These are phyloP conservation scores for Cercospora sp. DNA, from an alignment of 2,329 filamentous ascomycete genomes.

Conservation along the genomic window DNA sequence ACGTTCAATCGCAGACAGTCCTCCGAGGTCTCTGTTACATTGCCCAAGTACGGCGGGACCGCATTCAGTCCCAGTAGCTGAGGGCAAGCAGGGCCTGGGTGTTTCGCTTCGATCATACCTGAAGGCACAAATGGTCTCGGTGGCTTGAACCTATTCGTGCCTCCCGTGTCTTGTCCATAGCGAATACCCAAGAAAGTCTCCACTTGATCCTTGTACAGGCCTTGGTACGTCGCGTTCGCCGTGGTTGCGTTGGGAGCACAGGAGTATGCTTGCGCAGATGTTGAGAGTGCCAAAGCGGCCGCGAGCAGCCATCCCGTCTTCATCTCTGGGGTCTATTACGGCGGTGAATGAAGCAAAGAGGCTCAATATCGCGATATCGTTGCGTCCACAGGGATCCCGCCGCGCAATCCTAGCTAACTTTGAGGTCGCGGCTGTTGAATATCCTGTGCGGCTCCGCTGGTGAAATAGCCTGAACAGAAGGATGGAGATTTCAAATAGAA, in stretches of 20 bases:
- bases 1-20: conserved; percentile 40
- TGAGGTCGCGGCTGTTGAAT: neutral
- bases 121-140: conserved; percentile 31
- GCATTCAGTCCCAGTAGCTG: conserved; percentile 21
- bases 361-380: neutral
- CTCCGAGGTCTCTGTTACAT: conserved; percentile 22
- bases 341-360: neutral
- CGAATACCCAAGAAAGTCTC: conserved; percentile 41
- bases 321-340: conserved; percentile 1
- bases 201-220: conserved; percentile 31
- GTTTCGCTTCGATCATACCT: conserved; percentile 35
- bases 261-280: neutral
- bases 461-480: neutral
- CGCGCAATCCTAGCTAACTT: neutral
- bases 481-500: neutral
- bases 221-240: conserved; percentile 32
- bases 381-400: neutral
- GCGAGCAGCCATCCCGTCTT: neutral
- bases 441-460: neutral
- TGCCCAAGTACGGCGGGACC: conserved; percentile 19
- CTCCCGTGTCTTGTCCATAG: conserved; percentile 38
- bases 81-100: conserved; percentile 37
- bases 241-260: conserved; percentile 11
- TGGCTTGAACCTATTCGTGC: conserved; percentile 37
- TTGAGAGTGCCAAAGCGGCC: neutral